Base-by-base conservation (phyloP, 2,329 filamentous ascomycete genomes). In the Alternaria novae-zelandiae region DNA sequence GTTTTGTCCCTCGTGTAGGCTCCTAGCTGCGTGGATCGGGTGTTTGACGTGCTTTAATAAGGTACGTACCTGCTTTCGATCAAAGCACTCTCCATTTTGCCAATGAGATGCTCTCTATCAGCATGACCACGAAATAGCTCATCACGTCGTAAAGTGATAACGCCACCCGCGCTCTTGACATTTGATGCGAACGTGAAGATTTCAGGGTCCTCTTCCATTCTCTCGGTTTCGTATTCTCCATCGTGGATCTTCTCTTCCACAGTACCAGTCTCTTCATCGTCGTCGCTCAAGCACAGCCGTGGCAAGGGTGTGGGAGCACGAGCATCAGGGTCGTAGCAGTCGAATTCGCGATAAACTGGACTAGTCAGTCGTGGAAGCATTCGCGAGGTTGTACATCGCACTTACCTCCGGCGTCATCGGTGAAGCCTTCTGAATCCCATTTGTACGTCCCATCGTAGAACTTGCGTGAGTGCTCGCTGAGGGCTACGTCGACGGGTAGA, bases 391-490 rank as follows among this genome's bases (percentile, higher is more conserved):
- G 20, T 4, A 8, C 6, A 43, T 17, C 12, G 17, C 49, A 44
- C 67, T 59, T 67, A 70, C 74, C 64, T 32, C 70, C 73, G 6
- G 51, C 25, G 4, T 74, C 71, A 28, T 78, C 74, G 25, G 66
- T 68, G 43, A 75, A 78, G 25, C 76, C 75, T 21, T 72, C 51
- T 1, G 62, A 54, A 53, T 70, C 51, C 71, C 71, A 73, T 21
- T 43, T 58, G 32, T 73, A 75, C 6, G 70, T 74, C 25, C 74
- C 74, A 23, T 77, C 62, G 56, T 77, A 78, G 67, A 78, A 78
- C 25, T 70, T 72, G 8, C 56, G 63, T 6, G 75, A 78, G 43
- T 66, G 53, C 45, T 72, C 66, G 11, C 60, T 70, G n/a, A 76
- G 61, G 6, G 58, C 44, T 15, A 64, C 12, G 57, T 57, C 6